Evolutionary conservation across 2,329 filamentous ascomycete genomes (phyloP).

Genomic region (Scytalidium lignicola): DNA sequence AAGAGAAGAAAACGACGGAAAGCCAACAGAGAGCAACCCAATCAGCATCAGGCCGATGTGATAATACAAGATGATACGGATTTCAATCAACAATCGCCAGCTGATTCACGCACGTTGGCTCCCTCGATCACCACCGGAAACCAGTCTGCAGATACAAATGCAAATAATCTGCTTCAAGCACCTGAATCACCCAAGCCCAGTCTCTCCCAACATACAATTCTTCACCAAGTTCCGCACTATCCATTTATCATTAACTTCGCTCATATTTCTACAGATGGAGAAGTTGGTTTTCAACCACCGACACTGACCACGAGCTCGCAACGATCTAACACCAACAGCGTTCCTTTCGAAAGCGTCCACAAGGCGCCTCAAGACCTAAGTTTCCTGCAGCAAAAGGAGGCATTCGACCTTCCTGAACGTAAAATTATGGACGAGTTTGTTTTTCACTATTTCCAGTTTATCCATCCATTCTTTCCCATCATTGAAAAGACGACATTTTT

Average conservation of each 20-base stretch:
- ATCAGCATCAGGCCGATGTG: background rate
- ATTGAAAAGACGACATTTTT: slow-evolving; percentile 13
- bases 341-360: background rate
- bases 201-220: slow-evolving; percentile 1
- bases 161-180: background rate
- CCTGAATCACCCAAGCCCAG: background rate
- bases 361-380: slow-evolving; percentile 6
- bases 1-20: background rate
- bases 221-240: slow-evolving; percentile 3
- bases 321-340: background rate
- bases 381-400: slow-evolving; percentile 14
- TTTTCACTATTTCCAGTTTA: slow-evolving; percentile 13
- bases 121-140: background rate
- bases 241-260: slow-evolving; percentile 1
- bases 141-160: background rate
- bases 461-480: slow-evolving; percentile 18
- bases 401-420: slow-evolving; percentile 9
- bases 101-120: background rate
- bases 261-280: background rate
- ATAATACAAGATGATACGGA: background rate
- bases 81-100: background rate
- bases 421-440: slow-evolving; percentile 12
- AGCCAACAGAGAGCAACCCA: background rate
- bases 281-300: background rate
- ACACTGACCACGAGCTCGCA: background rate